Conservation (phyloP, 2,329 filamentous ascomycete species). For the Mariannaea sp. region DNA sequence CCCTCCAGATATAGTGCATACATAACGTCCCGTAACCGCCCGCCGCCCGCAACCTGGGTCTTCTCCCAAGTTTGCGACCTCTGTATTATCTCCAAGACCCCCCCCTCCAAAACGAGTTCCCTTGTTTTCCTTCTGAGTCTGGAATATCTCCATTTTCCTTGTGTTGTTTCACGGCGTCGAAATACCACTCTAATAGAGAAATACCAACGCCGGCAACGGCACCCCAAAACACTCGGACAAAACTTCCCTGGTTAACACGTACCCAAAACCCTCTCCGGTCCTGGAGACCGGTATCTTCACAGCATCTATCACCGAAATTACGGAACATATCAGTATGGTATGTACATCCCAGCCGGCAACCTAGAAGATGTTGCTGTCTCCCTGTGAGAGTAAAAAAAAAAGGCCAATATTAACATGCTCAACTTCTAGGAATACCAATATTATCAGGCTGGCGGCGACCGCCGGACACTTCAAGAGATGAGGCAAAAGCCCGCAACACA, state of each 20-base stretch:
- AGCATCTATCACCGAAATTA: constrained; percentile 20
- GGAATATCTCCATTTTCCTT: constrained; percentile 21
- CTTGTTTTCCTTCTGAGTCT: constrained; percentile 34
- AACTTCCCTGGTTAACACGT: constrained; percentile 24
- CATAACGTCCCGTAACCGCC: constrained; percentile 57
- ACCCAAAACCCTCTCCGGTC: constrained; percentile 20
- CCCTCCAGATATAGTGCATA: constrained; percentile 44
- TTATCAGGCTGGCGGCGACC: constrained; percentile 44
- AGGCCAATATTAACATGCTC: constrained; percentile 3
- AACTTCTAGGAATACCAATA: constrained; percentile 44
- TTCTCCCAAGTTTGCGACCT: constrained; percentile 48
- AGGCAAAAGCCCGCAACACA: constrained; percentile 54
- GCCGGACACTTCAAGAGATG: constrained; percentile 55
- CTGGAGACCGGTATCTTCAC: constrained; percentile 28
- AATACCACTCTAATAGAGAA: constrained; percentile 31
- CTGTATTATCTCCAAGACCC: constrained; percentile 35
- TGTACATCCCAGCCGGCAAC: constrained; percentile 15
- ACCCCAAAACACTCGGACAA: constrained; percentile 28
- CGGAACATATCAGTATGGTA: constrained; percentile 42
- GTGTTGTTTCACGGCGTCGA: constrained; percentile 39
- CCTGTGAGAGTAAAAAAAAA: no score
- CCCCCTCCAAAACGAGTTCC: constrained; percentile 42
- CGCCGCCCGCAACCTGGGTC: constrained; percentile 41
- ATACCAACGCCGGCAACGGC: constrained; percentile 47
- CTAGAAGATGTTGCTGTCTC: background rate